These are phyloP conservation scores for Monosporozyma yasuniensis DNA, from an alignment of 805 yeast genomes.

Conservation along the genomic window DNA sequence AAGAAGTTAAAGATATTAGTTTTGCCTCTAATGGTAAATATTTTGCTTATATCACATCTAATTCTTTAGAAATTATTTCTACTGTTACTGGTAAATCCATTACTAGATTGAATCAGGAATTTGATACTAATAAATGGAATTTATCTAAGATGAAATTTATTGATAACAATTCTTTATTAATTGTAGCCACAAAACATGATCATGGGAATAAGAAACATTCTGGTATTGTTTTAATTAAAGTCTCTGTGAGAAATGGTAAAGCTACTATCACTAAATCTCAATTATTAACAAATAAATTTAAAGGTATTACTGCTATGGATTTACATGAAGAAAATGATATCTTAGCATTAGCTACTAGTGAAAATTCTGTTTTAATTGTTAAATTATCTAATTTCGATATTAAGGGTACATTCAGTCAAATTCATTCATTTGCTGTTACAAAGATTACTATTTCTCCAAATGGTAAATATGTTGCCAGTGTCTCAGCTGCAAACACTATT, in stretches of 20 bases:
- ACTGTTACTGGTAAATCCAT: constrained; percentile 34
- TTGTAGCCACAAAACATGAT: constrained; percentile 30
- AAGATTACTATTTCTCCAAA: constrained; percentile 57
- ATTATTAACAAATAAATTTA: constrained; percentile 31
- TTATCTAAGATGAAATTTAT: constrained; percentile 32
- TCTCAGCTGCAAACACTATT: constrained; percentile 70
- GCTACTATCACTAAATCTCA: constrained; percentile 20
- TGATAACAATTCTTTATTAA: constrained; percentile 29
- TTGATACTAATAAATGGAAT: constrained; percentile 19
- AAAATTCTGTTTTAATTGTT: constrained; percentile 54
- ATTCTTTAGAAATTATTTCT: constrained; percentile 38
- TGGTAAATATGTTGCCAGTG: constrained; percentile 59
- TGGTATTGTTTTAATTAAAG: constrained; percentile 33
- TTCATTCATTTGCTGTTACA: constrained; percentile 76
- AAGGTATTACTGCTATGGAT: constrained; percentile 51
- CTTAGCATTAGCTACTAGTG: constrained; percentile 41
- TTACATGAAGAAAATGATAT: constrained; percentile 28
- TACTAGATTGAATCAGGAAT: constrained; percentile 25
- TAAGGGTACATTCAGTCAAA: constrained; percentile 44
- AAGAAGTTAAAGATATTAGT: constrained; percentile 54
- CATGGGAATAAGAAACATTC: background rate
- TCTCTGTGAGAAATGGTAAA: constrained; percentile 24
- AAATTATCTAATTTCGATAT: constrained; percentile 43
- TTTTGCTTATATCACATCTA: constrained; percentile 52
- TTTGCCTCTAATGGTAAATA: constrained; percentile 59